Percentiles rank a stretch among this genome's conserved stretches.
Evolutionary conservation across 768 basidiomycete genomes (phyloP).

Genomic region (Rhizopogon rudus): DNA sequence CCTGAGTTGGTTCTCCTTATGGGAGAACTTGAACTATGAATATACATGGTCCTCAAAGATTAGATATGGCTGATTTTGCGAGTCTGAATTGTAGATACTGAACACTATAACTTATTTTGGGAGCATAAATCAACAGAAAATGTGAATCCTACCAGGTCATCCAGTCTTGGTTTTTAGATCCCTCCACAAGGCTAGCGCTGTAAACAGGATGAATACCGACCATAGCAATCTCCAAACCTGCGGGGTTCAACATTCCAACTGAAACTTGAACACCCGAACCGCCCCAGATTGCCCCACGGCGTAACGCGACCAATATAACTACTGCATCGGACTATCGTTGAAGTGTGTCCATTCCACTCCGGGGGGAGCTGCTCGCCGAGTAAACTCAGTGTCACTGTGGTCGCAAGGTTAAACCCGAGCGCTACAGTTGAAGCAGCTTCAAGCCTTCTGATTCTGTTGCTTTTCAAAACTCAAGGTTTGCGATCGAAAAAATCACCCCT

Average conservation of each 20-base stretch:
- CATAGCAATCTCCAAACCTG: constrained; percentile 55
- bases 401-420: constrained; percentile 68
- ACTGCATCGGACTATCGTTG: constrained; percentile 62
- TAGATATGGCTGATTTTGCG: no score
- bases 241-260: constrained; percentile 53
- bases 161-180: constrained; percentile 63
- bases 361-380: constrained; percentile 66
- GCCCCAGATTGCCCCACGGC: constrained; percentile 66
- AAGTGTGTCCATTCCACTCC: constrained; percentile 51
- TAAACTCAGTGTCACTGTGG: constrained; percentile 61
- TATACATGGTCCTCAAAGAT: no score
- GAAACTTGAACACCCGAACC: constrained; percentile 52
- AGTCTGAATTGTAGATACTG: no score
- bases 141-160: constrained; percentile 16
- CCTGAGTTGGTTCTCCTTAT: no score
- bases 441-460: no score
- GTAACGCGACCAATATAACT: constrained; percentile 63
- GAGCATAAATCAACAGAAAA: no score
- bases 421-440: constrained; percentile 35
- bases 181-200: constrained; percentile 55
- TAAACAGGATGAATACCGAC: constrained; percentile 52
- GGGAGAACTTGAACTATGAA: no score
- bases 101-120: no score
- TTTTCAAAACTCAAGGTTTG: no score
- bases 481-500: no score